These are phyloP conservation scores for Adansonia rubrostipa DNA, from an alignment of 441 rosid species.

Conservation along the genomic window DNA sequence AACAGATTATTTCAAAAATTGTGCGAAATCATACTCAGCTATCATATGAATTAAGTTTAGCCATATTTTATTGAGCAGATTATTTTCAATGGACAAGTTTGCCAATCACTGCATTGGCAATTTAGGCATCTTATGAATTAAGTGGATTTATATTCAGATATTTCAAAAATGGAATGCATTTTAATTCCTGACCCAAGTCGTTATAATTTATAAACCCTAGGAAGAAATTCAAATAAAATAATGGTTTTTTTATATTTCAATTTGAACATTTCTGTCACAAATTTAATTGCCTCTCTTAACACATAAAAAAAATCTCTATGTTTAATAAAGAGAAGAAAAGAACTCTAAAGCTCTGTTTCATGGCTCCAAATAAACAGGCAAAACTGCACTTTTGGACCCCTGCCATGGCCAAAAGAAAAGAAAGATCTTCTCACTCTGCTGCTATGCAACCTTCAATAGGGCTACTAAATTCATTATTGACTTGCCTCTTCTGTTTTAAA, in stretches of 20 bases:
- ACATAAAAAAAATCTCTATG: slow-evolving; percentile 34
- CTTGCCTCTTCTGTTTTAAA: slow-evolving; percentile 37
- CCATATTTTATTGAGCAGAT: no score
- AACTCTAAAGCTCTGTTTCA: slow-evolving; percentile 22
- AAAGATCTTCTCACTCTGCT: slow-evolving; percentile 60
- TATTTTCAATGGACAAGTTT: no score
- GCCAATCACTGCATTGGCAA: no score
- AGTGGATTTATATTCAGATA: no score
- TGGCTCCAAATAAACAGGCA: slow-evolving; percentile 70
- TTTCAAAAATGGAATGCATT: no score
- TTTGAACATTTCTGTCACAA: slow-evolving; percentile 35
- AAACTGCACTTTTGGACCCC: slow-evolving; percentile 65
- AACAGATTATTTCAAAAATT: no score
- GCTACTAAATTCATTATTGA: slow-evolving; percentile 17
- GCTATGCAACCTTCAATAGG: slow-evolving; percentile 50
- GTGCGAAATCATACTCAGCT: no score
- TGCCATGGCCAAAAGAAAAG: slow-evolving; percentile 75
- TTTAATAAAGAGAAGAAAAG: not conserved
- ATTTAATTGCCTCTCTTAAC: slow-evolving; percentile 36
- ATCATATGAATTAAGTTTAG: no score
- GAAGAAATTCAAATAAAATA: slow-evolving; percentile 28
- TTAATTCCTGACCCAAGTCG: not conserved
- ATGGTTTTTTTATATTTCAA: slow-evolving; percentile 11
- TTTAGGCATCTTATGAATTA: no score
- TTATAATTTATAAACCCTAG: slow-evolving; percentile 14